These are phyloP conservation scores for Harringtonia aguacate DNA, from an alignment of 2,329 filamentous ascomycete species.

Conservation along the genomic window DNA sequence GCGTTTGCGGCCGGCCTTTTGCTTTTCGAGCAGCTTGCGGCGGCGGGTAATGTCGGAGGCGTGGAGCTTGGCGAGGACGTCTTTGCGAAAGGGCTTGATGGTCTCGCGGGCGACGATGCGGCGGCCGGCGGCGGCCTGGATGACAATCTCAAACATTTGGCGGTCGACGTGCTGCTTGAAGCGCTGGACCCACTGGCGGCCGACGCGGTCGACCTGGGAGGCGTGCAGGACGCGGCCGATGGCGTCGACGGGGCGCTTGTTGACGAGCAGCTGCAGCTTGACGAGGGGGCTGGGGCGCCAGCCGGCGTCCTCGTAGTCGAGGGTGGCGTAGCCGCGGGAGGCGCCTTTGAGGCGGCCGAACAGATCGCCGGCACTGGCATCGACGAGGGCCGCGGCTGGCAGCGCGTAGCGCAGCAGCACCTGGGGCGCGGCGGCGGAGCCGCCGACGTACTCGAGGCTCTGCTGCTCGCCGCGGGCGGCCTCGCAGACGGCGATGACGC, in stretches of 20 bases:
- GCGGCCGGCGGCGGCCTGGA: conserved; percentile 78
- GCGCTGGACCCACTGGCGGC: conserved; percentile 80
- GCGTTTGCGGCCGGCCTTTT: conserved; percentile 90
- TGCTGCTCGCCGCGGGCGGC: conserved; percentile 78
- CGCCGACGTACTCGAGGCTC: conserved; percentile 71
- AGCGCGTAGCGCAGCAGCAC: conserved; percentile 91
- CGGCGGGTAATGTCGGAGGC: conserved; percentile 77
- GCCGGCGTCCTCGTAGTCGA: conserved; percentile 94
- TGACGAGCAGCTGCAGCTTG: conserved; percentile 88
- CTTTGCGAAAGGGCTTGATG: conserved; percentile 92
- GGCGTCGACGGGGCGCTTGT: conserved; percentile 86
- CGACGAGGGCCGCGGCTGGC: conserved; percentile 80
- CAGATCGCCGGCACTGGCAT: too few species aligned
- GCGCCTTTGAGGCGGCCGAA: conserved; percentile 92
- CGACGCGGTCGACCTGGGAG: conserved; percentile 71
- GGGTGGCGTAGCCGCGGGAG: conserved; percentile 78
- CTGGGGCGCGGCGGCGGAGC: conserved; percentile 67
- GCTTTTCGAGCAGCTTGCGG: conserved; percentile 84
- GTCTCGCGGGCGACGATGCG: conserved; percentile 85
- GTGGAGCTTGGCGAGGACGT: conserved; percentile 87
- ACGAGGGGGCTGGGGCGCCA: conserved; percentile 72
- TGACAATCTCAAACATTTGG: conserved; percentile 90
- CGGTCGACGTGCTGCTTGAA: conserved; percentile 96
- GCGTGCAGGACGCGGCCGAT: conserved; percentile 82
- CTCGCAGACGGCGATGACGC: conserved; percentile 92